phyloP scores from a whole-genome alignment of 139 green algal species.

The Asterochloris erici region DNA sequence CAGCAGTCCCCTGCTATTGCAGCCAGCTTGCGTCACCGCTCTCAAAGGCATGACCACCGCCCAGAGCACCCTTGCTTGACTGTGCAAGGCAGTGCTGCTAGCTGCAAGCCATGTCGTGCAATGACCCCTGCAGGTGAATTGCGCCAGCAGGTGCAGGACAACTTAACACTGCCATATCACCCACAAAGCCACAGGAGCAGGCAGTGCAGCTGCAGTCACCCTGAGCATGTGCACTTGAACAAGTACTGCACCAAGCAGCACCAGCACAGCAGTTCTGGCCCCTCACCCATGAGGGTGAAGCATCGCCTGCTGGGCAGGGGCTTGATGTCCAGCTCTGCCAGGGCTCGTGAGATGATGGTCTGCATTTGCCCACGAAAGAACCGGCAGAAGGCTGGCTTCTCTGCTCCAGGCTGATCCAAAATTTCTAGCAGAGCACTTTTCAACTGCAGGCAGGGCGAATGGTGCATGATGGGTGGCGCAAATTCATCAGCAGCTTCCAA shows the following conservation, averaged over 20 bases:
- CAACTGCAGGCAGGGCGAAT: conserved; percentile 49
- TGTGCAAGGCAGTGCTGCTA: too few relatives aligned
- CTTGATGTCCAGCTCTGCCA: conserved; percentile 87
- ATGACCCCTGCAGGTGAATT: too few relatives aligned
- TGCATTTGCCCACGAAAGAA: conserved; percentile 98
- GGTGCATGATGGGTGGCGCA: not conserved
- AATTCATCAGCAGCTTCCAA: too few relatives aligned
- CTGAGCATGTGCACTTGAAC: not conserved
- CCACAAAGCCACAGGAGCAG: too few relatives aligned
- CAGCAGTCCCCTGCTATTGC: too few relatives aligned
- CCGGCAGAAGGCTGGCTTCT: conserved; percentile 63
- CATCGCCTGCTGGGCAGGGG: conserved; percentile 86
- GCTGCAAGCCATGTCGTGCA: too few relatives aligned
- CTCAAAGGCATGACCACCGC: too few relatives aligned
- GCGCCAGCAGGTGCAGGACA: too few relatives aligned
- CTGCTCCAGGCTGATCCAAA: conserved; percentile 60
- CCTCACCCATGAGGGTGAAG: conserved; percentile 86
- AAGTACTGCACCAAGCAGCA: not conserved
- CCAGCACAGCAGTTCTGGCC: not conserved
- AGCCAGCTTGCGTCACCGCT: too few relatives aligned
- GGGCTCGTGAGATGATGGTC: conserved; percentile 95
- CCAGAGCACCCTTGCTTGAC: too few relatives aligned
- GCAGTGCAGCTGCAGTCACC: not conserved
- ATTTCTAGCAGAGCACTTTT: conserved; percentile 70
- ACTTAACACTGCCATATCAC: too few relatives aligned